Base-by-base conservation (phyloP, 192 early-diverging fungal genomes). In the Phycomyces nitens region DNA sequence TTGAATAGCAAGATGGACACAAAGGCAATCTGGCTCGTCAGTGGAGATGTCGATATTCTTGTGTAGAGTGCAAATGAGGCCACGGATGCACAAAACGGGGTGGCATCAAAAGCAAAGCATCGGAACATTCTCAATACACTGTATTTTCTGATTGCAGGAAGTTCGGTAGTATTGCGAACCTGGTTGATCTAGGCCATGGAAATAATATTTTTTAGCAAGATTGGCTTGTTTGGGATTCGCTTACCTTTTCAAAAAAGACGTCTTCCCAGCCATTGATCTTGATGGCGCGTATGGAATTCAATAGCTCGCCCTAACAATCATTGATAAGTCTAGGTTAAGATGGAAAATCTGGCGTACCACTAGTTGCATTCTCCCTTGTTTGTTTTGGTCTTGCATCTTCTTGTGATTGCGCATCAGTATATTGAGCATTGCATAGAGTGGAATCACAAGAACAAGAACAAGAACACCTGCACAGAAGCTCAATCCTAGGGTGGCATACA, bases 361-460 rank as follows among this genome's bases (percentile, higher is more conserved):
- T 51, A 92, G 62, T 65, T 82, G 85, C n/a, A 84, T 88, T 41
- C 90, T 77, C 12, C 56, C 63, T 65, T 92, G 89, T 26, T 93
- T 94, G 83, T 91, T 91, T 47, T 71, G 77, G 93, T 95, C 95
- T 69, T 93, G 94, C 34, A 69, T 68, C 67, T 87, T 87, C 65
- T 93, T 88, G 41, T 90, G 76, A 21, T 63, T 77, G 34, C 89
- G 84, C 75, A 89, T 86, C 49, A 64, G 77, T 9, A 72, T 80
- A 2, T 86, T 85, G n/a, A 95, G 59, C 39, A 77, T 70, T 23
- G 84, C 84, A 64, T 94, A 93, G 53, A 92, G 34, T 0, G 94
- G 94, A 42, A 92, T 86, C 59, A 82, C 82, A 23, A 92, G 23
- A 44, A 98, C 65, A 86, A 98, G 90, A 22, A 92, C 73, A 6